Conservation (phyloP, 805 yeast genomes). For the Candida ulmi region DNA sequence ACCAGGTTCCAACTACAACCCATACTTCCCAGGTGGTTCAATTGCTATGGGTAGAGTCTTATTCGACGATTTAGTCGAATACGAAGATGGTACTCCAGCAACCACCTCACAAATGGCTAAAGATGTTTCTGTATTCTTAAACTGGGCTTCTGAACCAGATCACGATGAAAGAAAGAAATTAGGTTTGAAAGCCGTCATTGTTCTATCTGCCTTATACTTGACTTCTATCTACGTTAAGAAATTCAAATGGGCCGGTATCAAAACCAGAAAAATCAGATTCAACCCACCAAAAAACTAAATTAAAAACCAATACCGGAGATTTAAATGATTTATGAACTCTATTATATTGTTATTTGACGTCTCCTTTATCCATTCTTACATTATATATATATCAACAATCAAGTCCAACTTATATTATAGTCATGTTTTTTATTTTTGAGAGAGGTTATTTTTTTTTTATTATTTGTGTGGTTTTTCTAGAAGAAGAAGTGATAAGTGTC, state of each 20-base stretch:
- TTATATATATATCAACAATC: neutral
- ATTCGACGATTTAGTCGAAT: conserved; percentile 96
- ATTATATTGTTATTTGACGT: conserved; percentile 7
- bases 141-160: conserved; percentile 99
- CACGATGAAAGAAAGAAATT: conserved; percentile 96
- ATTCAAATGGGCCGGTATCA: conserved; percentile 96
- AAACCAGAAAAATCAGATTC: conserved; percentile 90
- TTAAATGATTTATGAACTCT: neutral
- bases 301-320: conserved; percentile 1
- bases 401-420: conserved; percentile 1
- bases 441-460: neutral
- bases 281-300: conserved; percentile 78
- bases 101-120: conserved; percentile 99
- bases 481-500: neutral
- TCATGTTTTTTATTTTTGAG: conserved; percentile 2
- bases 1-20: conserved; percentile 95
- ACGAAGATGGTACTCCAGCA: conserved; percentile 98
- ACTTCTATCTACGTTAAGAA: conserved; percentile 88
- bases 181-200: conserved; percentile 88
- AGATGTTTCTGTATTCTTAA: conserved; percentile 91
- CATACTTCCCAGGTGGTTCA: conserved; percentile 99
- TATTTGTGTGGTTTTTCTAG: neutral
- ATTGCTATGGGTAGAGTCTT: conserved; percentile 99
- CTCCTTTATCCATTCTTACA: conserved; percentile 1
- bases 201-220: conserved; percentile 73